Evolutionary conservation across 768 basidiomycete genomes (phyloP).

Genomic region (Suillus discolor): DNA sequence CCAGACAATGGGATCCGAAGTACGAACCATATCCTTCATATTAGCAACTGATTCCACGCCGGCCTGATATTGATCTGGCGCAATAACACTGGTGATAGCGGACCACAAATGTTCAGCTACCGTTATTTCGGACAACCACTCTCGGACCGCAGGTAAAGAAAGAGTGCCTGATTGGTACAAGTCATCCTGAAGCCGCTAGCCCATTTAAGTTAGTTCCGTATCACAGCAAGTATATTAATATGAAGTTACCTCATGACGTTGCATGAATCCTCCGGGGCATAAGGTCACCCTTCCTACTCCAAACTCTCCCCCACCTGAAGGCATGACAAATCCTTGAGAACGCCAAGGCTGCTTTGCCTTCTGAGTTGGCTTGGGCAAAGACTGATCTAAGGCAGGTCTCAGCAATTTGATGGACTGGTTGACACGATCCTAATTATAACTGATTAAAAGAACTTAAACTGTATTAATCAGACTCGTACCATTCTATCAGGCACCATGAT

Average conservation of each 20-base stretch:
- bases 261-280: not conserved
- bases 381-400: too few species aligned
- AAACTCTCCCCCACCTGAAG: too few species aligned
- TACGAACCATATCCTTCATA: not conserved
- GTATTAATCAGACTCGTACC: not conserved
- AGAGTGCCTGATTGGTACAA: too few species aligned
- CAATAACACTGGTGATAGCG: not conserved
- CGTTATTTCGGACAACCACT: slow-evolving; percentile 3
- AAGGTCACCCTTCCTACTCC: not conserved
- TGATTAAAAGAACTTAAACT: too few species aligned
- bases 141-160: too few species aligned
- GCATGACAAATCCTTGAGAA: not conserved
- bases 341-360: not conserved
- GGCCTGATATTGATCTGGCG: not conserved
- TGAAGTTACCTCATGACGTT: not conserved
- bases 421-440: too few species aligned
- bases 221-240: too few species aligned
- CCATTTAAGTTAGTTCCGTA: too few species aligned
- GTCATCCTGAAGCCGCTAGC: too few species aligned
- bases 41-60: not conserved
- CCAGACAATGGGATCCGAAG: not conserved
- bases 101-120: not conserved
- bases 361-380: too few species aligned
- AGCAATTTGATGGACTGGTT: too few species aligned
- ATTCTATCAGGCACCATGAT: not conserved